Conservation (phyloP, 805 yeast species). For the Dipodascus geniculatus region DNA sequence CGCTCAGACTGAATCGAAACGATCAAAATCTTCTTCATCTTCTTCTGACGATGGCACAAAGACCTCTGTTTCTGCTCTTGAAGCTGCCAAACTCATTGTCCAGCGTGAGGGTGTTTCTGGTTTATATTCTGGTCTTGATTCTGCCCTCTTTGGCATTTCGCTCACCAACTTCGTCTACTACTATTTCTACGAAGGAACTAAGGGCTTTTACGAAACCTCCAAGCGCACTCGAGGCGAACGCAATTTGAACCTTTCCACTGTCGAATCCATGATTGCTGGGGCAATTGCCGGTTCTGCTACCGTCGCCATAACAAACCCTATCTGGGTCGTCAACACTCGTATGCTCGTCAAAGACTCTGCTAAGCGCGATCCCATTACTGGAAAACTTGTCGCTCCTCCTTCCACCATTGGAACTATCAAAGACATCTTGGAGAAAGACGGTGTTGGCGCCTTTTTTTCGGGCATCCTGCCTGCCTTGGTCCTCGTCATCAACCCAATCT, state of each 20-base stretch:
- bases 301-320: constrained; percentile 71
- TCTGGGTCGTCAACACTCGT: constrained; percentile 92
- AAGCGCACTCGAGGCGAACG: constrained; percentile 17
- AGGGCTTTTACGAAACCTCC: constrained; percentile 19
- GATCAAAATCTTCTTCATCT: constrained; percentile 18
- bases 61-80: constrained; percentile 19
- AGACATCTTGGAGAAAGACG: constrained; percentile 60
- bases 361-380: constrained; percentile 22
- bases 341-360: constrained; percentile 46
- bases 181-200: constrained; percentile 73
- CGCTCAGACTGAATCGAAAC: constrained; percentile 57
- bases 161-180: constrained; percentile 82
- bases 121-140: constrained; percentile 75
- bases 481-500: constrained; percentile 76
- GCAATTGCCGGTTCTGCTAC: constrained; percentile 83
- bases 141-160: constrained; percentile 78
- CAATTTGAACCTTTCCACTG: constrained; percentile 35
- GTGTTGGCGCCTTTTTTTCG: constrained; percentile 59
- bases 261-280: constrained; percentile 65
- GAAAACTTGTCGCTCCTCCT: constrained; percentile 2
- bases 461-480: constrained; percentile 85
- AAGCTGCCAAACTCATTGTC: constrained; percentile 37
- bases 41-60: constrained; percentile 8
- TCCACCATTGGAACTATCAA: constrained; percentile 45
- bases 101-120: constrained; percentile 53